Base-by-base conservation (phyloP, 129 eudicot genomes). In the Pulicaria dysenterica region DNA sequence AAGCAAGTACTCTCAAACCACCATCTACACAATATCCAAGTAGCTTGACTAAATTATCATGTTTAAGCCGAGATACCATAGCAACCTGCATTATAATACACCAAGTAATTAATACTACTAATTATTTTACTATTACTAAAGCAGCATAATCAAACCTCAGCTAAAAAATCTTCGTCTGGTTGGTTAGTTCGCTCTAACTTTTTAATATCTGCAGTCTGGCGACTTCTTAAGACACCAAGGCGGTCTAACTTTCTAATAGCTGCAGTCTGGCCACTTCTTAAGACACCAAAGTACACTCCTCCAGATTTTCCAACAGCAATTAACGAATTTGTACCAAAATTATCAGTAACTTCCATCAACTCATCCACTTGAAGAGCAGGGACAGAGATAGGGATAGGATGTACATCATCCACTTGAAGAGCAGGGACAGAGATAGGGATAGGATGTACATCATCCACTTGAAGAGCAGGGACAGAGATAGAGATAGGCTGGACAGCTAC, bases 271-370 rank as follows among this genome's bases (percentile, higher is more conserved):
- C 91, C 96, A 77, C 51, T 86, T 82, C 61, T 82, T 70, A 89
- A 36, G 50, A 86, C 79, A 64, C 92, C 96, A 69, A 75, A 72
- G 73, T 85, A 89, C 50, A 84, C 86, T 81, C 84, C 80, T 43
- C 88, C 90, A 73, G 82, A 84, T 3, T 88, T 76, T 46, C 90
- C 92, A 73, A 86, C 85, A 4, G 92, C 92, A 49, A 89, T 86
- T 64, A 81, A 81, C 45, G 88, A 44, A 36, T 75, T 73, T 48
- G 86, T 62, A 70, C 92, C 88, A 70, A 87, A 87, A 64, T 81
- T 85, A 67, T 87, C 94, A 0, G 93, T 87, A n/a, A 85, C 79
- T 69, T 87, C 94, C 73, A 74, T 86, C 76, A 89, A 55, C 62
- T 89, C 89, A 9, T 84, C 89, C 69, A 84, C 77, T 17, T 80